A percentile compares a stretch with the other conserved stretches of the same genome.
These are phyloP conservation scores for Yamadazyma insecticola DNA, from an alignment of 805 yeast genomes.

Conservation along the genomic window DNA sequence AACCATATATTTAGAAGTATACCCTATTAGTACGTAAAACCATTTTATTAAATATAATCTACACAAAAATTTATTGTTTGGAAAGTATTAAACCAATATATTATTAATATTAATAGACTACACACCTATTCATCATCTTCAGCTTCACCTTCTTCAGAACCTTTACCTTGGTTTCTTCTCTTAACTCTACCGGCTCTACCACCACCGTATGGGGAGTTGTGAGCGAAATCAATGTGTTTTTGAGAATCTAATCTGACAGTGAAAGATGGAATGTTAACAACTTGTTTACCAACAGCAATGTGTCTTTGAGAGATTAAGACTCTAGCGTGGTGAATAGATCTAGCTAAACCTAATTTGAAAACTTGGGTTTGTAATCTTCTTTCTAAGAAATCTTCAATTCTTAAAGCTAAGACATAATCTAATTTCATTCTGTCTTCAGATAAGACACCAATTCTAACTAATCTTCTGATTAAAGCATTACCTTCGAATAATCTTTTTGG, in stretches of 20 bases:
- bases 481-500: slow-evolving; percentile 99
- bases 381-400: slow-evolving; percentile 98
- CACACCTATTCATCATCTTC: slow-evolving; percentile 79
- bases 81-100: slow-evolving; percentile 10
- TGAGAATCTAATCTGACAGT: slow-evolving; percentile 99
- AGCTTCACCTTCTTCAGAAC: slow-evolving; percentile 57
- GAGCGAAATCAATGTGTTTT: slow-evolving; percentile 99
- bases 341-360: slow-evolving; percentile 98
- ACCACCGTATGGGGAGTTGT: slow-evolving; percentile 99
- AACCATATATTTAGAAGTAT: too few species aligned
- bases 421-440: slow-evolving; percentile 99
- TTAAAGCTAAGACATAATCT: slow-evolving; percentile 98
- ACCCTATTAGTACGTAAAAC: background rate
- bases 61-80: slow-evolving; percentile 6
- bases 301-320: slow-evolving; percentile 98
- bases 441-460: slow-evolving; percentile 98
- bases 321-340: slow-evolving; percentile 99
- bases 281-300: slow-evolving; percentile 99
- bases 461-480: slow-evolving; percentile 99
- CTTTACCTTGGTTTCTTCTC: slow-evolving; percentile 79
- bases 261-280: slow-evolving; percentile 98
- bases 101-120: too few species aligned
- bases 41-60: slow-evolving; percentile 3
- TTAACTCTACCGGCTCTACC: slow-evolving; percentile 99
- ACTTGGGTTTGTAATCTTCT: slow-evolving; percentile 99